A percentile compares a stretch with the other conserved stretches of the same genome.
Evolutionary conservation across 2,329 filamentous ascomycete genomes (phyloP).

Genomic region (Sordariomycetes sp.): DNA sequence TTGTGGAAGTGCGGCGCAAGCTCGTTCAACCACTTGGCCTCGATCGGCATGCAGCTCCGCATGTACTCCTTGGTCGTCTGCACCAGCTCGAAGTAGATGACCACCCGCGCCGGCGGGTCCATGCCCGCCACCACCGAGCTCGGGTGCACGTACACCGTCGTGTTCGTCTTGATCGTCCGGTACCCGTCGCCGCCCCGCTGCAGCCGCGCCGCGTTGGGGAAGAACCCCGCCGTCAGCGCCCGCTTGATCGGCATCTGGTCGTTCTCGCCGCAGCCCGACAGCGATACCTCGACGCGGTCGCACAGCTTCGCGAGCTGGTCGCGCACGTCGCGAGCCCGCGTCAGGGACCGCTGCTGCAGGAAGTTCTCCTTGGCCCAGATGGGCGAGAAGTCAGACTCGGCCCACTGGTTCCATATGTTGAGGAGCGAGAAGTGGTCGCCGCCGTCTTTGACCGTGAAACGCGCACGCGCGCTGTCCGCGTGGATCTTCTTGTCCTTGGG

Average conservation of each 20-base stretch:
- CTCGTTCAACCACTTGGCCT: conserved; percentile 76
- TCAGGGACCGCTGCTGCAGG: conserved; percentile 81
- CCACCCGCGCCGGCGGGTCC: conserved; percentile 67
- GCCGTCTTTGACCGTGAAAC: conserved; percentile 69
- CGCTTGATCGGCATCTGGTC: conserved; percentile 72
- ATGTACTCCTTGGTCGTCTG: conserved; percentile 88
- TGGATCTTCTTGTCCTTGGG: conserved; percentile 97
- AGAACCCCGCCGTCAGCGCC: conserved; percentile 84
- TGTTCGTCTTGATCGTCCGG: conserved; percentile 81
- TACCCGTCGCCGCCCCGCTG: conserved; percentile 81
- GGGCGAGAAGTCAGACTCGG: conserved; percentile 78
- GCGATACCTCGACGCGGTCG: conserved; percentile 79
- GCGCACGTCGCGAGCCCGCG: conserved; percentile 78
- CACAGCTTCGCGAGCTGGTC: conserved; percentile 89
- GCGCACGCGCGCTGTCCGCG: conserved; percentile 77
- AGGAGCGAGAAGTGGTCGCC: conserved; percentile 83
- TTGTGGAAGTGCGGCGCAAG: conserved; percentile 93
- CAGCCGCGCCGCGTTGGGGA: conserved; percentile 79
- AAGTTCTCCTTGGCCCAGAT: conserved; percentile 93
- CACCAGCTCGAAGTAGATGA: conserved; percentile 79
- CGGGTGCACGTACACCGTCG: conserved; percentile 86
- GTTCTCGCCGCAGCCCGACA: conserved; percentile 55
- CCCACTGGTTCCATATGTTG: conserved; percentile 94
- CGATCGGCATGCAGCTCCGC: conserved; percentile 75
- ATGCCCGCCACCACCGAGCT: conserved; percentile 69